Conservation (phyloP, 768 basidiomycete species). For the Tremella fuciformis region DNA sequence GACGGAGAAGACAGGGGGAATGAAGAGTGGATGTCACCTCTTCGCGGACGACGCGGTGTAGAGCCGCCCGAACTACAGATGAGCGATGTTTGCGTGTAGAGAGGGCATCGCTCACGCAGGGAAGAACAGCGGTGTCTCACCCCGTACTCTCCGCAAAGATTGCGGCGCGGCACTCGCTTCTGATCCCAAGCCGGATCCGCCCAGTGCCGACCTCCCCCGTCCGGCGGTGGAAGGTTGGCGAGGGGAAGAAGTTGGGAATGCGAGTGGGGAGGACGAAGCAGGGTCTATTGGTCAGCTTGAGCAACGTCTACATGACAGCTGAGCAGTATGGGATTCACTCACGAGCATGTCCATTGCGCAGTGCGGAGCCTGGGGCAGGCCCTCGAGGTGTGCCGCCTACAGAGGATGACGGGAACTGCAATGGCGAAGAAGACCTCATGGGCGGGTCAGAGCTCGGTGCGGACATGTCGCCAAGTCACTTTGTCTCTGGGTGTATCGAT, state of each 20-base stretch:
- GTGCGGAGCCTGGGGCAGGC: not conserved
- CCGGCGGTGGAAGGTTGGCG: slow-evolving; percentile 12
- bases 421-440: slow-evolving; percentile 43
- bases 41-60: slow-evolving; percentile 68
- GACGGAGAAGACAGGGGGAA: slow-evolving; percentile 58
- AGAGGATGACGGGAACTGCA: slow-evolving; percentile 53
- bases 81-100: slow-evolving; percentile 1
- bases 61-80: slow-evolving; percentile 52
- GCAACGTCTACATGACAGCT: slow-evolving; percentile 3
- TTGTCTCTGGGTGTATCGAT: no score
- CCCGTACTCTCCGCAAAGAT: slow-evolving; percentile 8
- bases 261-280: slow-evolving; percentile 36
- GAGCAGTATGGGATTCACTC: slow-evolving; percentile 5
- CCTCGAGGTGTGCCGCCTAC: slow-evolving; percentile 45
- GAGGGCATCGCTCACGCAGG: slow-evolving; percentile 48
- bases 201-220: not conserved
- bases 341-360: slow-evolving; percentile 21
- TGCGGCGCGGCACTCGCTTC: slow-evolving; percentile 17
- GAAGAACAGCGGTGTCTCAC: slow-evolving; percentile 54
- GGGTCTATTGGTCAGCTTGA: slow-evolving; percentile 13
- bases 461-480: slow-evolving; percentile 24
- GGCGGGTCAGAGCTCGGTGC: slow-evolving; percentile 30
- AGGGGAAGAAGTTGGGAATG: slow-evolving; percentile 40
- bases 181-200: slow-evolving; percentile 1
- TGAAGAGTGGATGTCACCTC: slow-evolving; percentile 91